Base-by-base conservation (phyloP, 1,284 basidiomycete species). In the Anthracocystis walkeri region DNA sequence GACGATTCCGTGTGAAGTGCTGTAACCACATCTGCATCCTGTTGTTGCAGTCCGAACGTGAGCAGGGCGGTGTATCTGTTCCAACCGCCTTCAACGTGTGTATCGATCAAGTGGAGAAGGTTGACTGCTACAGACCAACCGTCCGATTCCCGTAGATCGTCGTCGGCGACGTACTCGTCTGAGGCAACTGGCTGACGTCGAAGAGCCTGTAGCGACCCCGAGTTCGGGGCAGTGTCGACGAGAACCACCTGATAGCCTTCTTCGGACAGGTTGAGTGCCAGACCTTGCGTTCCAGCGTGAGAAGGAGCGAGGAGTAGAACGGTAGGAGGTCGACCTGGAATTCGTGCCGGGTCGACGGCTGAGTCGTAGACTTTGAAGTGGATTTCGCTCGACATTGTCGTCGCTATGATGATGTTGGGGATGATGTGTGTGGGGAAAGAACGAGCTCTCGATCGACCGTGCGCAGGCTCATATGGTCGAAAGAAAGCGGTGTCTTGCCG, bases 201-300 rank as follows among this genome's bases (percentile, higher is more conserved):
- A 11, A 70, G 67, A 1, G 67, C 58, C 2, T 5, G 4, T 8
- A 70, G 61, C 10, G 67, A 70, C 4, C 49, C 20, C 2, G 62
- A 61, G 23, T 53, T 18, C 0, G 59, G 48, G 0, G 55, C 18
- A 7, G 49, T 67, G 23, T 73, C 64, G 12, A 67, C 42, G 27
- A 73, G 25, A 1, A 73, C 35, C 3, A 67, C 70, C 35, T 73
- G 59, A 33, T 73, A 73, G 8, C 70, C 70, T 41, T 73, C 70
- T 60, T 73, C 70, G 21, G 64, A 51, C 2, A 73, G 63, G 46
- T 73, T 73, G 42, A 18, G 11, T 0, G 70, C 70, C 2, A 73
- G 23, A 18, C 60, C 64, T 7, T 66, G 52, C 20, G 70, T 60
- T 3, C 62, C 70, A 6, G 58, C 35, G 23, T 73, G 64, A 35